Base-by-base conservation (phyloP, 2,329 filamentous ascomycete species). In the Elsinoe australis region DNA sequence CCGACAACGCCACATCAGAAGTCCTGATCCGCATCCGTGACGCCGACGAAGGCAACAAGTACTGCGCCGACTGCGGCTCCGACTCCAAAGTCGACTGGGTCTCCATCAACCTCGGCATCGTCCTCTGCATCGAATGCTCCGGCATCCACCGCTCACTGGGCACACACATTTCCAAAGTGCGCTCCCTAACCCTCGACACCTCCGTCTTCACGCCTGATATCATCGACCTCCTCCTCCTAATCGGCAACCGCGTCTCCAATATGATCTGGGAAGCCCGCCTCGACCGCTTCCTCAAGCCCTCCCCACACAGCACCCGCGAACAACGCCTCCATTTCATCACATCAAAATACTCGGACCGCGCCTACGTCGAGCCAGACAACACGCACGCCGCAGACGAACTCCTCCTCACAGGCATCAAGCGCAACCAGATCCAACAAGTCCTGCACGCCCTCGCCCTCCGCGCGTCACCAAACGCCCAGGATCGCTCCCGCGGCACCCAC, bases 41-140 rank as follows among this genome's bases (percentile, higher is more conserved):
- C 50, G 85, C 84, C 42, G 92, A 98, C 60, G 85, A 94, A 59
- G 89, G 87, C 32, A 98, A 98, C 66, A 83, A 80, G 56, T 85
- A 84, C 77, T 98, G 92, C 63, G 92, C 92, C 12, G 92, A 98
- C 64, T 98, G 92, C 61, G 86, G 87, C 8, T 94, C 88, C 5
- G 83, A 85, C 26, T 79, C 82, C 60, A 96, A 95, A 69, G 89
- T 95, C 17, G 92, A 98, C 66, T 98, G 92, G 92, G 92, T 96
- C 21, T 96, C 92, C 0, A 95, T 98, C 67, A 98, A 98, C 59
- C 75, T 98, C 3, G 92, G 87, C 36, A 95, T 98, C 51, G 83
- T 98, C 47, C 76, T 98, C 15, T 98, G 92, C 68, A 95, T 95
- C 62, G 92, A 98, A 66, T 98, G 92, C 67, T 94, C 89, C 62